A percentile compares a stretch with the other conserved stretches of the same genome.
These are phyloP conservation scores for Mycena haematopus DNA, from an alignment of 768 basidiomycete species.

Conservation along the genomic window DNA sequence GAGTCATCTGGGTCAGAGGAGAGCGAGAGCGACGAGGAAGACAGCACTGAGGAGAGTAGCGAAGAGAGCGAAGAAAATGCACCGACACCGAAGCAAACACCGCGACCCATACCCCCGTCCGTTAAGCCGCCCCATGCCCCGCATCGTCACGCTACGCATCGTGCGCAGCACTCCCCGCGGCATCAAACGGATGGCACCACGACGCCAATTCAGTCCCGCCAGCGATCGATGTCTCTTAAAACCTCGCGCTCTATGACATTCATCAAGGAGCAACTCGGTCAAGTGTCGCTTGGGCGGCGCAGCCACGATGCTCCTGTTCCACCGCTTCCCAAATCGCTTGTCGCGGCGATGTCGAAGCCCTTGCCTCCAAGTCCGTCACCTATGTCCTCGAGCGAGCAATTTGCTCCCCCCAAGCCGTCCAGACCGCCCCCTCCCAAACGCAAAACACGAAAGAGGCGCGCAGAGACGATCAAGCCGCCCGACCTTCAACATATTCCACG, in stretches of 20 bases:
- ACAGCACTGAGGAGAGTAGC: constrained; percentile 40
- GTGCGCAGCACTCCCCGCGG: constrained; percentile 10
- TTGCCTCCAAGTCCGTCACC: constrained; percentile 46
- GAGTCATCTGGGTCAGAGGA: constrained; percentile 21
- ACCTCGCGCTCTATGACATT: constrained; percentile 53
- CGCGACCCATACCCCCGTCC: constrained; percentile 25
- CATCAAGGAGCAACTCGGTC: constrained; percentile 32
- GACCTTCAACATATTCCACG: constrained; percentile 80
- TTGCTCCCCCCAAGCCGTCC: constrained; percentile 28
- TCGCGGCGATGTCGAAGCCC: constrained; percentile 45
- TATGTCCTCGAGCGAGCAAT: constrained; percentile 30
- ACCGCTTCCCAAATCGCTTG: constrained; percentile 47
- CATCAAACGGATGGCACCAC: constrained; percentile 10
- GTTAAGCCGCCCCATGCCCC: constrained; percentile 2
- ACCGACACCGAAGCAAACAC: constrained; percentile 18
- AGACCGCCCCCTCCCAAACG: constrained; percentile 19
- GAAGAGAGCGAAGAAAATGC: constrained; percentile 24
- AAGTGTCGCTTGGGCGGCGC: constrained; percentile 31
- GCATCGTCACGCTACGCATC: neutral
- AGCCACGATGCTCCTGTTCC: constrained; percentile 45
- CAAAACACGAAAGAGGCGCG: constrained; percentile 52
- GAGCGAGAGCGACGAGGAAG: constrained; percentile 34
- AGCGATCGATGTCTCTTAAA: constrained; percentile 53
- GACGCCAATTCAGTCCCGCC: constrained; percentile 20
- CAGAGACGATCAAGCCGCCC: constrained; percentile 67